Base-by-base conservation (phyloP, 306 rosid genomes). In the Hylodesmum podocarpum region DNA sequence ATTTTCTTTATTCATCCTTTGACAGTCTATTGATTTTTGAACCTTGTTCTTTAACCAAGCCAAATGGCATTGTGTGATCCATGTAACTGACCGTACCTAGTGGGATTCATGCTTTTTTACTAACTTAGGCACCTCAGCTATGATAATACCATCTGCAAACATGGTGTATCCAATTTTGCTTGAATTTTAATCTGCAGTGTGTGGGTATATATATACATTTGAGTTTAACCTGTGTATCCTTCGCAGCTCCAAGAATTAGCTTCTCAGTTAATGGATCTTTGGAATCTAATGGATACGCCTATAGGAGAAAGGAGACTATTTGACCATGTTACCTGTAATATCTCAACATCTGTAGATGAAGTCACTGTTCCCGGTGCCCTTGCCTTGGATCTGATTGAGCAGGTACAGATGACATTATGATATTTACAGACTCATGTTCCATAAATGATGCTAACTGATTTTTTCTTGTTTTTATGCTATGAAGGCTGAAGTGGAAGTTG, bases 241-340 rank as follows among this genome's bases (percentile, higher is more conserved):
- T 43, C 77, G 75, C 90, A 94, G 98, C 98, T 94, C 66, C 98
- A 94, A 90, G 97, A 91, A 66, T 82, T 89, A 47, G 96, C 97
- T 67, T 84, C 97, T 64, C 98, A 88, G 77, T 79, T 94, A 43
- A 83, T 94, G 77, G 96, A 91, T 88, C 87, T 94, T 36, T 94
- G 98, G 98, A 90, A 94, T 91, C 89, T 94, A 86, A 94, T 94
- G 98, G 98, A 94, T 81, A 91, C 97, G 28, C 86, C 97, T 46
- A 62, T 34, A 4, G 96, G 90, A 61, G 98, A 94, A 83, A 88
- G 98, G 81, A 82, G 85, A 40, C 86, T 89, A 24, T 94, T 91
- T 82, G 94, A 91, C 62, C 96, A 94, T 80, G 92, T 94, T 39
- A 94, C 98, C 3, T 91, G 96, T 76, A 94, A 94, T 76, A 91